Evolutionary conservation across 495 filamentous ascomycete genomes (phyloP).

Genomic region (Rostrohypoxylon terebratum): DNA sequence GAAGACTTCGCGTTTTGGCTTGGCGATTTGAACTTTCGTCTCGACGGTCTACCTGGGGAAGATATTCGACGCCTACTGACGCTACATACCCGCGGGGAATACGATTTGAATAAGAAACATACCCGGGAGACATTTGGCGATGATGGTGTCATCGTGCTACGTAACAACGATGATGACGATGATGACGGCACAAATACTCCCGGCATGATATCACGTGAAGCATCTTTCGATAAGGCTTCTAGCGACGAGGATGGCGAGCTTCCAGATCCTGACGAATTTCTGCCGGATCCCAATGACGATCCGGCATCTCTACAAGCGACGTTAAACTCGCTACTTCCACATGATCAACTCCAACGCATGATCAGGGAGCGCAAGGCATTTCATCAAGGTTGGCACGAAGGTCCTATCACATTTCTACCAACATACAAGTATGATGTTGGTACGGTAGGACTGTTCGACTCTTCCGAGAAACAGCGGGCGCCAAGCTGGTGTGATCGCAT

Average conservation of each 20-base stretch:
- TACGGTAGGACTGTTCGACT: constrained; percentile 92
- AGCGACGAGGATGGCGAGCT: constrained; percentile 56
- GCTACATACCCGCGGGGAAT: constrained; percentile 83
- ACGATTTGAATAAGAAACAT: constrained; percentile 64
- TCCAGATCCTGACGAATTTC: constrained; percentile 67
- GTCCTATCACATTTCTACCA: constrained; percentile 86
- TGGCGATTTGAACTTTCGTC: constrained; percentile 94
- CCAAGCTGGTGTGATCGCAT: constrained; percentile 99
- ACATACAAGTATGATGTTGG: constrained; percentile 98
- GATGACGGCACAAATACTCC: constrained; percentile 53
- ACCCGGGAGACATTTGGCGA: constrained; percentile 54
- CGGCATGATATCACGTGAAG: constrained; percentile 47
- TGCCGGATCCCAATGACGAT: constrained; percentile 62
- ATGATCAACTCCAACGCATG: constrained; percentile 86
- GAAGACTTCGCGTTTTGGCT: constrained; percentile 97
- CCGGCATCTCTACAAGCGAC: constrained; percentile 80
- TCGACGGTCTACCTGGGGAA: constrained; percentile 87
- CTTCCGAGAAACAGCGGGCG: constrained; percentile 89
- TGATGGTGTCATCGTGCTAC: constrained; percentile 56
- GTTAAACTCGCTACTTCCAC: constrained; percentile 82
- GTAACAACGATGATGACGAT: constrained; percentile 53
- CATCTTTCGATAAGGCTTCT: constrained; percentile 49
- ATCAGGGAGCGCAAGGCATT: constrained; percentile 81
- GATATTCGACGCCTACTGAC: constrained; percentile 89
- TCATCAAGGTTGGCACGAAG: constrained; percentile 92